Evolutionary conservation across 164 flowering plant species (phyloP), one percentile per base, ranked within the genome.

Genomic region (Cinnamomum chago): DNA sequence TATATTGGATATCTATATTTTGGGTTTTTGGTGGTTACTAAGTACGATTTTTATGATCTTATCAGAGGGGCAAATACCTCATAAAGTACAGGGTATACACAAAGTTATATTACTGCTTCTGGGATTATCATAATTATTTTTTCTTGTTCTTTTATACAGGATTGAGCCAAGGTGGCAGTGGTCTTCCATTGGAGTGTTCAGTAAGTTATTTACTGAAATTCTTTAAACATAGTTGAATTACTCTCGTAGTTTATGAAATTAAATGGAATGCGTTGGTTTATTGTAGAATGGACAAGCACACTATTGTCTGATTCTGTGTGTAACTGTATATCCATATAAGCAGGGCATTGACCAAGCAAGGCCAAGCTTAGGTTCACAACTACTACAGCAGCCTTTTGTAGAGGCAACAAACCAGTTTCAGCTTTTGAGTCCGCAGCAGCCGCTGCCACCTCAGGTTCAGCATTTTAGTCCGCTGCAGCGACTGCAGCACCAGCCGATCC

Each of bases 311-410:
- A 47, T n/a, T 18, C 9, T 7, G 30, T 28, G 30, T 28, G 2
- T 27, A 27, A 27, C 28, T 27, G 20, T 58, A 74, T 71, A 1
- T 73, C 50, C 11, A 72, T 58, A 76, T 65, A 3, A 73, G 62
- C 85, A 91, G 96, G 97, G 93, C 66, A 84, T 88, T 82, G 94
- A 90, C 58, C 92, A 88, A 65, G 52, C 87, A 67, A 81, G 92
- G 10, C 88, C 90, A 74, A 81, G 72, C 80, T 73, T 87, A 68
- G 89, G 93, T 67, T 82, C 82, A 22, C 93, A 89, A 83, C 83
- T 83, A 67, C 96, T 83, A 67, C 96, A 89, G 70, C 88, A 88
- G 75, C 89, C 94, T 76, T 83, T 84, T 81, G 58, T 24, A 24
- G 0, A 24, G 25, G 75, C 76, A 22, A 86, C 88, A 79, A 88